These are phyloP conservation scores for Stemphylium beticola DNA, from an alignment of 2,329 filamentous ascomycete species.

Conservation along the genomic window DNA sequence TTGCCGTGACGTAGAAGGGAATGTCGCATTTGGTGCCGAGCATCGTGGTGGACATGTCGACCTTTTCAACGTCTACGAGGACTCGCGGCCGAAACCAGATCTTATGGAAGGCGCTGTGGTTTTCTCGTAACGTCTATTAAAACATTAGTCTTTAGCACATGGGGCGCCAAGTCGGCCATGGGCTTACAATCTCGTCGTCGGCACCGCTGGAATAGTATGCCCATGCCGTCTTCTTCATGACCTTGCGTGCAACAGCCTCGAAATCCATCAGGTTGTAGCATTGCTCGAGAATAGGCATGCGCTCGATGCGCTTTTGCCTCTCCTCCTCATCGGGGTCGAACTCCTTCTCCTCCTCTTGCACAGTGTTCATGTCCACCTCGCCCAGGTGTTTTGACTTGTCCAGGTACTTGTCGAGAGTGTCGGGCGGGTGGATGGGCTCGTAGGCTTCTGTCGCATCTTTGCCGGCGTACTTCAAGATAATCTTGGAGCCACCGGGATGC, in stretches of 20 bases:
- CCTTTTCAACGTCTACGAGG: constrained; percentile 84
- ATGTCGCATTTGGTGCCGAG: constrained; percentile 83
- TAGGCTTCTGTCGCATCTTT: constrained; percentile 56
- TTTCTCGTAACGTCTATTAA: constrained; percentile 84
- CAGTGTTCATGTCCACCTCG: constrained; percentile 47
- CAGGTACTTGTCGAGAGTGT: constrained; percentile 53
- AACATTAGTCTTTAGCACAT: constrained; percentile 18
- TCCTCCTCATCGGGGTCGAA: constrained; percentile 70
- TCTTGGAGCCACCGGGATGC: constrained; percentile 74
- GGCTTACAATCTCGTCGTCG: constrained; percentile 80
- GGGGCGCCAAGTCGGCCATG: not conserved
- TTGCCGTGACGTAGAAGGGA: constrained; percentile 96
- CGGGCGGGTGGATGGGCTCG: constrained; percentile 59
- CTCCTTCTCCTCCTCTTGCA: constrained; percentile 44
- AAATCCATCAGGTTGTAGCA: constrained; percentile 72
- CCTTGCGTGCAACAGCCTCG: constrained; percentile 83
- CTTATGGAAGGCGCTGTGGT: constrained; percentile 94
- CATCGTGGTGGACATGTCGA: constrained; percentile 92
- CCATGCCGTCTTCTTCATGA: constrained; percentile 98
- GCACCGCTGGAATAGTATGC: constrained; percentile 96
- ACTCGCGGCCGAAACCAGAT: constrained; percentile 95
- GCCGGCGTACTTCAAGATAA: constrained; percentile 84
- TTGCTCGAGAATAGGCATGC: constrained; percentile 54
- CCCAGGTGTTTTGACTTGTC: constrained; percentile 51
- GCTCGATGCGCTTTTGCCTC: constrained; percentile 68